These are phyloP conservation scores for Aspergillus cristatus DNA, from an alignment of 495 filamentous ascomycete genomes.

Conservation along the genomic window DNA sequence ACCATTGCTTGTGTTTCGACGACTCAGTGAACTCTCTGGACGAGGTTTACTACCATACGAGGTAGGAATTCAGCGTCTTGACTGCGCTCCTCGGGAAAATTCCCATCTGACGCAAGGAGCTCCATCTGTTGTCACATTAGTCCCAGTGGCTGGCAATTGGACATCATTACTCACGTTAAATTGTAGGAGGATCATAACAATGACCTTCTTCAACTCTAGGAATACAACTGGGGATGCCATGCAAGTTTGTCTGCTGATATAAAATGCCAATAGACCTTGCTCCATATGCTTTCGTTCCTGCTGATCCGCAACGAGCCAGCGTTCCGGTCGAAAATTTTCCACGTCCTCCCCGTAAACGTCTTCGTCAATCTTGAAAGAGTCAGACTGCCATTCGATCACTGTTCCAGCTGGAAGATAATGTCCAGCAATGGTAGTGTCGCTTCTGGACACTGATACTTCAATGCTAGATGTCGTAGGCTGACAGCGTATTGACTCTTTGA, in stretches of 20 bases:
- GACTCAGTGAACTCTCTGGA: neutral
- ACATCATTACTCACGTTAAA: slow-evolving; percentile 10
- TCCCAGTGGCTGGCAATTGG: neutral
- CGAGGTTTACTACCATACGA: neutral
- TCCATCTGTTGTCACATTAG: neutral
- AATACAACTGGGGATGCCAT: slow-evolving; percentile 4
- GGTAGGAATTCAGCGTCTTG: neutral
- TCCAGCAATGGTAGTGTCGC: slow-evolving; percentile 8
- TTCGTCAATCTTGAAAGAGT: slow-evolving; percentile 17
- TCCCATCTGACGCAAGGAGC: neutral
- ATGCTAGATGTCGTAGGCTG: slow-evolving; percentile 10
- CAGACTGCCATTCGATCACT: slow-evolving; percentile 15
- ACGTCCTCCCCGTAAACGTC: slow-evolving; percentile 40
- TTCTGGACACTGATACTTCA: slow-evolving; percentile 17
- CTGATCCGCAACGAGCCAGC: slow-evolving; percentile 31
- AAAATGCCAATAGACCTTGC: slow-evolving; percentile 5
- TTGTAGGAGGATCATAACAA: slow-evolving; percentile 8
- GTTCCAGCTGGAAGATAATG: slow-evolving; percentile 15
- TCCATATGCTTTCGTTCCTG: slow-evolving; percentile 5
- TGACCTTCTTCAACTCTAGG: slow-evolving; percentile 14
- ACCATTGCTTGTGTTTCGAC: too few species aligned
- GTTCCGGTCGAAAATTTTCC: slow-evolving; percentile 39
- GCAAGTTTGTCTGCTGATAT: neutral
- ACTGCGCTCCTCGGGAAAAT: too few species aligned
- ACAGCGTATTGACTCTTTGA: slow-evolving; percentile 28